Base-by-base conservation (phyloP, 2,329 filamentous ascomycete species). In the Fusarium protoensiforme region DNA sequence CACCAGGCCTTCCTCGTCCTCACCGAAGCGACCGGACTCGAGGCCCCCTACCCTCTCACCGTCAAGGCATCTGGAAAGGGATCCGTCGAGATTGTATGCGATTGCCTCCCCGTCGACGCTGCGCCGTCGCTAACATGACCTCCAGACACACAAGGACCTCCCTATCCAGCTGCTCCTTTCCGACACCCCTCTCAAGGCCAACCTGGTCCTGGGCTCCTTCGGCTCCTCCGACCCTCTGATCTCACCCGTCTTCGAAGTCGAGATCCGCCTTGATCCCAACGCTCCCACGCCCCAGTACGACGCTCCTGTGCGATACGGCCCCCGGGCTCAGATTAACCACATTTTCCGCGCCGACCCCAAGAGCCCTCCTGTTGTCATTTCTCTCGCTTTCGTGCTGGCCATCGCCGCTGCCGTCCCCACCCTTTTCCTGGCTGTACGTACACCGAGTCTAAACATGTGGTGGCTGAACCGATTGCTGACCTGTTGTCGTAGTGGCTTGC, bases 1-100 rank as follows among this genome's bases (percentile, higher is more conserved):
- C 96, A 99, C 84, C 96, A 99, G 84, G 95, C 95, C 7, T 98
- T 98, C 86, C 87, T 99, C 62, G 88, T 96, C 18, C 84, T 99
- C 66, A 92, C 90, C 77, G 95, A 98, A 77, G 85, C 87, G 14
- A 92, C 91, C 13, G 94, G 94, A 38, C 87, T 99, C 54, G 95
- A 98, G 83, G 92, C 95, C 27, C 95, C 95, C 1, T 98, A 96
- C 78, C 91, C 95, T 2, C 88, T 99, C 77, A 92, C 85, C 13
- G 86, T 97, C 56, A 98, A 97, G 85, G 93, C 96, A 11, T 94
- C 88, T 78, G 96, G 96, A 75, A 98, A 98, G 85, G 94, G 90
- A 24, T 92, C 91, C 64, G 87, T 98, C 35, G 93, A 97, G 77
- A 86, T 99, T 83, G 95, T 98, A 89, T 74, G 92, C 41, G 60